Evolutionary conservation across 176 grass and related monocot genomes (phyloP), one percentile per base, ranked within the genome.

Genomic region (Thinopyrum elongatum): DNA sequence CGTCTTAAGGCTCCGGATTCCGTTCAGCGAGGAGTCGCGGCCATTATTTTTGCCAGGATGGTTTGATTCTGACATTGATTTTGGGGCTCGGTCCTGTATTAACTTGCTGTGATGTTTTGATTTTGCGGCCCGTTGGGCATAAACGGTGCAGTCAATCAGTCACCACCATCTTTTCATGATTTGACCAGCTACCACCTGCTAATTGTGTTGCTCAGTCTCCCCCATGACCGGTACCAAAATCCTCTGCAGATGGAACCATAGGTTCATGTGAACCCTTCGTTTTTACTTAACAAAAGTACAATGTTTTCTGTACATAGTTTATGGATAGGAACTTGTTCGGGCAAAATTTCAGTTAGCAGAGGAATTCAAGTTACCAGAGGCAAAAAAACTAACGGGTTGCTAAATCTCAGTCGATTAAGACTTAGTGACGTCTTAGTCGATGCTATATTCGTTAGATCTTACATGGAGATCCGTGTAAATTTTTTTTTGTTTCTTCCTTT

Each of bases 91-190:
- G 36, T 35, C 34, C 81, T 26, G 65, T 21, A 27, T 86, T 72
- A 58, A 86, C 36, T 63, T 77, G 70, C 14, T 30, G 5, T 35
- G 46, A 19, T 2, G 29, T 53, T 81, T 72, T 29, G 68, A 16
- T 73, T 41, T 73, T 16, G 31, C 33, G 4, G 1, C 66, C 47
- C 13, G 82, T 73, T 83, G 2, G 53, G 31, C 25, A 62, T 33
- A 47, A 47, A 76, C 8, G 36, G 49, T 13, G 39, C 39, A 25
- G 57, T 63, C 42, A 74, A 22, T 57, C 58, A 11, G 57, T 47
- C 29, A 63, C 4, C 82, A 23, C 57, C 11, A 62, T 75, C 82
- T 84, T 84, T 74, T 22, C 69, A 47, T 84, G 82, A 46, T 74
- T 83, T 83, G 55, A 62, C 51, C 35, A 42, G 34, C n/a, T 46